Conservation (phyloP, 2,329 filamentous ascomycete species). For the Ceratocystis alfenasii region DNA sequence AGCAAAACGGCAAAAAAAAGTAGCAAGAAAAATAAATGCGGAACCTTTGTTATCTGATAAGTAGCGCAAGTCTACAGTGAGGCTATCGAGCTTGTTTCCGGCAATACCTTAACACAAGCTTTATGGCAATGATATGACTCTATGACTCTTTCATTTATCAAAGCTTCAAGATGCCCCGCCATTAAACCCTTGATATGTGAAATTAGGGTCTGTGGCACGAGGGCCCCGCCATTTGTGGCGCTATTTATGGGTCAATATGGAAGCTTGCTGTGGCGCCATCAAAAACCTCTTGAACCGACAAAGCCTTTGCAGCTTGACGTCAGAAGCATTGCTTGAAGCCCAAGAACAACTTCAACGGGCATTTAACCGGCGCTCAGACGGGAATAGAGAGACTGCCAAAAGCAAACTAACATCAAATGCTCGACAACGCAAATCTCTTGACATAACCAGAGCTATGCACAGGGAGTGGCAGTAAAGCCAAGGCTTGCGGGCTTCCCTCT, state of each 20-base stretch:
- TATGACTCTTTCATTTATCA: constrained; percentile 13
- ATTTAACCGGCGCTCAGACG: not conserved
- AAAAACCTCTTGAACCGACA: not conserved
- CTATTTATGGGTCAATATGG: not conserved
- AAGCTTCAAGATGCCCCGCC: constrained; percentile 7
- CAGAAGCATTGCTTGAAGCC: too few relatives aligned
- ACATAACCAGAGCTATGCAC: not conserved
- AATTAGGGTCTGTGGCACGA: not conserved
- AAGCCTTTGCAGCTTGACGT: not conserved
- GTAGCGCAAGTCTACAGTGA: constrained; percentile 2
- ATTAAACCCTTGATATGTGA: constrained; percentile 15
- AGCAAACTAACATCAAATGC: not conserved
- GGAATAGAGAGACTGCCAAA: not conserved
- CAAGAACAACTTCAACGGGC: not conserved
- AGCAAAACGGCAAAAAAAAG: not conserved
- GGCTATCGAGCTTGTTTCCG: not conserved
- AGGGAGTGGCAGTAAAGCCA: not conserved
- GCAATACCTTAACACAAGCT: not conserved
- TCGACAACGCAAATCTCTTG: not conserved
- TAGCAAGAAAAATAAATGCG: not conserved
- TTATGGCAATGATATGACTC: constrained; percentile 1
- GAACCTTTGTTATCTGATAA: not conserved
- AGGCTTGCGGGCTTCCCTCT: not conserved
- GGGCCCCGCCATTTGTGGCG: constrained; percentile 12
- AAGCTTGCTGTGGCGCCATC: not conserved